These are phyloP conservation scores for Trametes elegans DNA, from an alignment of 768 basidiomycete genomes.

Conservation along the genomic window DNA sequence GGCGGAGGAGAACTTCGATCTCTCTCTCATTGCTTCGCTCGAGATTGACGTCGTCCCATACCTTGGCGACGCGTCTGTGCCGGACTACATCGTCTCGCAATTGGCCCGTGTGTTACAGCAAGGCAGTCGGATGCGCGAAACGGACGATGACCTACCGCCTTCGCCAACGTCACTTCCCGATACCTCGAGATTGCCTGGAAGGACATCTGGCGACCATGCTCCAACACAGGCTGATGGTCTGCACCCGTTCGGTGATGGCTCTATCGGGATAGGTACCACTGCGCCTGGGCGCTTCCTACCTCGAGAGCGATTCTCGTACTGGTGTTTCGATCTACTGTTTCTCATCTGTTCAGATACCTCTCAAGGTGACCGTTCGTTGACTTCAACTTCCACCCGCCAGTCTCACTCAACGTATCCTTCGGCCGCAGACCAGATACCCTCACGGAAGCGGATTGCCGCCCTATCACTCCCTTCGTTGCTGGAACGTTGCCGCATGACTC, in stretches of 20 bases:
- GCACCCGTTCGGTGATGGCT: conserved; percentile 33
- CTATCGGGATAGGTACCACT: conserved; percentile 56
- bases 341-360: conserved; percentile 69
- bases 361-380: conserved; percentile 42
- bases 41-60: conserved; percentile 81
- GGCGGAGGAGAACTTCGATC: conserved; percentile 82
- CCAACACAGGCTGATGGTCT: conserved; percentile 16
- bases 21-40: conserved; percentile 71
- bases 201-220: neutral
- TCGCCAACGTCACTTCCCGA: conserved; percentile 21
- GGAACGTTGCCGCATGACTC: conserved; percentile 65
- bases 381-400: neutral
- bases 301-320: conserved; percentile 86
- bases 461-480: conserved; percentile 71
- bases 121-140: conserved; percentile 63
- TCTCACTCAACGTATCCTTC: neutral
- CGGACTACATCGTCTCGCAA: conserved; percentile 66
- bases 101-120: conserved; percentile 70
- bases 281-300: conserved; percentile 54
- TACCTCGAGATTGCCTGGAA: neutral
- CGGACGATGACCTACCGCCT: conserved; percentile 21
- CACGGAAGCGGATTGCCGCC: conserved; percentile 67
- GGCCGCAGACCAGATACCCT: conserved; percentile 60
- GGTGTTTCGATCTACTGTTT: conserved; percentile 89
- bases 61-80: conserved; percentile 64